Conservation (phyloP, 805 yeast genomes). For the Maudiozyma saulgeensis region DNA sequence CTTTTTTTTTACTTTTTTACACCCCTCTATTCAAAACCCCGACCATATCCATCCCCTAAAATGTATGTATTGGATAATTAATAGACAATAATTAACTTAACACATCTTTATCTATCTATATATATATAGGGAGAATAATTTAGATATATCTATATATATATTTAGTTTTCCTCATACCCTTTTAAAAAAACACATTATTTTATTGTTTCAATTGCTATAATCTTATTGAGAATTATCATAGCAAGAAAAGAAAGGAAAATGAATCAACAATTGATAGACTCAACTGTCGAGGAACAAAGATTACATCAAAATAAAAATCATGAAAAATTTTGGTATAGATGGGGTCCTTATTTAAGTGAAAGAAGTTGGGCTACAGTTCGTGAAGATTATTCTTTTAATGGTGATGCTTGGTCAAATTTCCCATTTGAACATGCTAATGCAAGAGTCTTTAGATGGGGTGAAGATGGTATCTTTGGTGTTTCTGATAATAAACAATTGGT, state of each 20-base stretch:
- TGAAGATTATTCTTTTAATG: conserved; percentile 77
- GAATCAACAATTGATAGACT: conserved; percentile 17
- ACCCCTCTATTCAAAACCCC: too few species aligned
- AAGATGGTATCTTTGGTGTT: conserved; percentile 88
- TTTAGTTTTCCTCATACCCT: too few species aligned
- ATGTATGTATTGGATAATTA: too few species aligned
- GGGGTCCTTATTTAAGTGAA: conserved; percentile 90
- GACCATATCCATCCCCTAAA: too few species aligned
- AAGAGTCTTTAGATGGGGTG: conserved; percentile 89
- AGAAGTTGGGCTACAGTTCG: conserved; percentile 82
- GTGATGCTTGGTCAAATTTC: conserved; percentile 87
- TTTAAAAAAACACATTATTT: too few species aligned
- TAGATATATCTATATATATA: too few species aligned
- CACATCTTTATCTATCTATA: too few species aligned
- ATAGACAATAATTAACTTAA: too few species aligned
- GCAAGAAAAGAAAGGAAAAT: background rate
- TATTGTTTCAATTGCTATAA: too few species aligned
- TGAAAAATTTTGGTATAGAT: conserved; percentile 62
- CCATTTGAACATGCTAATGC: conserved; percentile 78
- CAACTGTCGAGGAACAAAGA: conserved; percentile 30
- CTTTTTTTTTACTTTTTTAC: too few species aligned
- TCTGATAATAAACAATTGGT: conserved; percentile 73
- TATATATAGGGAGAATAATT: too few species aligned
- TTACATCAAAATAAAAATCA: conserved; percentile 28
- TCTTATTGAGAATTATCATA: too few species aligned